Evolutionary conservation across 75 land plant species (phyloP).

Genomic region (Sequoia sempervirens): DNA sequence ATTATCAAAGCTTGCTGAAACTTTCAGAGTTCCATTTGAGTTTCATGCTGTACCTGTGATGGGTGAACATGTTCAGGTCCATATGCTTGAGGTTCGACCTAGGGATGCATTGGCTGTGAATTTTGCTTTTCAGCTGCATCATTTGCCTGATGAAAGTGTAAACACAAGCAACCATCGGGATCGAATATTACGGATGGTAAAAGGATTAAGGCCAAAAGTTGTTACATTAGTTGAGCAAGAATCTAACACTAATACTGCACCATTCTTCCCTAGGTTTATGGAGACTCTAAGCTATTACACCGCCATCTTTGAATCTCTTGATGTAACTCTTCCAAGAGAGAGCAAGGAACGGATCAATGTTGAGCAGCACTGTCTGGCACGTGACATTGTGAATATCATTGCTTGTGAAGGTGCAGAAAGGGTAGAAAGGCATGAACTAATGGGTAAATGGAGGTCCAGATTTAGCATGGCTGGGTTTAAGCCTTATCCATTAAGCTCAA

Average conservation of each 20-base stretch:
- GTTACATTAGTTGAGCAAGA: slow-evolving; percentile 95
- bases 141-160: slow-evolving; percentile 94
- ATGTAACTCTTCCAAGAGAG: slow-evolving; percentile 48
- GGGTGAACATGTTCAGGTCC: slow-evolving; percentile 41
- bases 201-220: slow-evolving; percentile 67
- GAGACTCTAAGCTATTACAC: slow-evolving; percentile 70
- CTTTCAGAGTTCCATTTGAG: slow-evolving; percentile 66
- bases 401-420: slow-evolving; percentile 85
- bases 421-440: slow-evolving; percentile 78
- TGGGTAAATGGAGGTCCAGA: slow-evolving; percentile 75
- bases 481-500: slow-evolving; percentile 61
- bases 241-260: slow-evolving; percentile 76
- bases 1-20: slow-evolving; percentile 52
- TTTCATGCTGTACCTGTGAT: slow-evolving; percentile 56
- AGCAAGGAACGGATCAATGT: slow-evolving; percentile 63
- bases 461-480: slow-evolving; percentile 79
- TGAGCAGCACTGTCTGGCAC: slow-evolving; percentile 86
- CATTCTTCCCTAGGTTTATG: slow-evolving; percentile 67
- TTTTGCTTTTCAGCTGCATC: slow-evolving; percentile 76
- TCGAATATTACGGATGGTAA: slow-evolving; percentile 62
- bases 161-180: slow-evolving; percentile 70
- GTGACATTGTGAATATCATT: slow-evolving; percentile 78
- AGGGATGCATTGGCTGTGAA: slow-evolving; percentile 81
- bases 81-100: slow-evolving; percentile 45
- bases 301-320: slow-evolving; percentile 75